Conservation (phyloP, 345 rosid genomes). For the Balakata baccata region DNA sequence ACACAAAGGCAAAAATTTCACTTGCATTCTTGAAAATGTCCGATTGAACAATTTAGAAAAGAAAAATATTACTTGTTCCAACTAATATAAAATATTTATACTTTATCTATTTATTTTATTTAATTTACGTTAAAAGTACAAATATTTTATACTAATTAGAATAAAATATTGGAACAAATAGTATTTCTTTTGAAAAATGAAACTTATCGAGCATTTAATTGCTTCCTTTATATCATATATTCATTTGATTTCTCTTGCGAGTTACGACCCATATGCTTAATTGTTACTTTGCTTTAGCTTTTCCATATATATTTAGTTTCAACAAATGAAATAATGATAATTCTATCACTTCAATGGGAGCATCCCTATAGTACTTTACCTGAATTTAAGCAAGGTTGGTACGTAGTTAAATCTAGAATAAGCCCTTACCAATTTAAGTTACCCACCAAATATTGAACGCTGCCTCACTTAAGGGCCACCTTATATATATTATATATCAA, state of each 20-base stretch:
- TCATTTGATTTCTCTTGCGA: constrained; percentile 1
- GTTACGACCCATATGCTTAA: not conserved
- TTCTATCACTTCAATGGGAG: constrained; percentile 5
- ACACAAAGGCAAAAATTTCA: constrained; percentile 19
- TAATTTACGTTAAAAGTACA: too few species aligned
- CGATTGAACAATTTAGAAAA: too few species aligned
- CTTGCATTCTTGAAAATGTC: constrained; percentile 17
- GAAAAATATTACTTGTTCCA: too few species aligned
- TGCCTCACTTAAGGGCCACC: constrained; percentile 3
- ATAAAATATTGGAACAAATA: too few species aligned
- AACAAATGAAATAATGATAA: constrained; percentile 3
- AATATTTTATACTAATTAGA: too few species aligned
- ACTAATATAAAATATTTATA: too few species aligned
- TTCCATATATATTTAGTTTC: constrained; percentile 13
- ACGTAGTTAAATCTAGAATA: constrained; percentile 9
- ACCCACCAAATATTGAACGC: not conserved
- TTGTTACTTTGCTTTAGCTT: constrained; percentile 22
- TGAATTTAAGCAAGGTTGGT: not conserved
- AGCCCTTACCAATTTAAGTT: constrained; percentile 5
- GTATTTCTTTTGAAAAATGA: not conserved
- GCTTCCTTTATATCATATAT: not conserved
- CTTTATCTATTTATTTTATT: too few species aligned
- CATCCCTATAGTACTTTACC: constrained; percentile 3
- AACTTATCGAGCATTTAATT: not conserved
- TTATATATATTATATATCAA: too few species aligned